A percentile compares a stretch with the other conserved stretches of the same genome.
phyloP scores from a whole-genome alignment of 208 protist genomes.

The Polymyxa betae region DNA sequence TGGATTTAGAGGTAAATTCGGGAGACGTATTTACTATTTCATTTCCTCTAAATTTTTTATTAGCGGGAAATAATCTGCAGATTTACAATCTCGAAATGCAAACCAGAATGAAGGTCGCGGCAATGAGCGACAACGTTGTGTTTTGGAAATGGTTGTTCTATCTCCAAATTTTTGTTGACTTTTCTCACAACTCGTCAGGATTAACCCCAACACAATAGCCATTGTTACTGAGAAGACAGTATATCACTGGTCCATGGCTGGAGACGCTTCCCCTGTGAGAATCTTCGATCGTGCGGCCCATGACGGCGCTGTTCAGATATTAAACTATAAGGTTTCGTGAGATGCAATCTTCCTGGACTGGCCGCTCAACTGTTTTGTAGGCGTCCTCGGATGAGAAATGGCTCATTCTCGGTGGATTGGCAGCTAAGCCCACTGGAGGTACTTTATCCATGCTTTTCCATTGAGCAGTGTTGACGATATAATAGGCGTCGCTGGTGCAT shows the following conservation, averaged over 20 bases:
- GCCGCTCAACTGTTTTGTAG: background rate
- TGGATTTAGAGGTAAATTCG: constrained; percentile 83
- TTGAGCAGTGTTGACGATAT: no score
- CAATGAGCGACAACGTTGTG: constrained; percentile 87
- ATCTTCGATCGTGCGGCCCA: constrained; percentile 91
- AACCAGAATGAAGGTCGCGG: constrained; percentile 88
- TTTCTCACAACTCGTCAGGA: constrained; percentile 63
- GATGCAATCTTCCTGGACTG: constrained; percentile 71
- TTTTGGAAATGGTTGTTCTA: constrained; percentile 91
- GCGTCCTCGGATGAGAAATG: constrained; percentile 82
- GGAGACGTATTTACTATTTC: background rate
- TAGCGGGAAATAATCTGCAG: constrained; percentile 90
- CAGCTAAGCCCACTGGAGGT: constrained; percentile 43
- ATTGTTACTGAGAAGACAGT: constrained; percentile 90
- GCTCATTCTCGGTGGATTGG: constrained; percentile 77
- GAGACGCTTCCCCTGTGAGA: constrained; percentile 85
- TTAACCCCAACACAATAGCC: constrained; percentile 88
- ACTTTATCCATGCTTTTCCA: constrained; percentile 56
- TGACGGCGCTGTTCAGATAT: constrained; percentile 87
- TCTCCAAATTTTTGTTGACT: background rate
- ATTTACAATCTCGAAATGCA: constrained; percentile 97
- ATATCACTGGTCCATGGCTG: constrained; percentile 96
- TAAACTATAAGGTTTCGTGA: constrained; percentile 92
- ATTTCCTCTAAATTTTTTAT: background rate
- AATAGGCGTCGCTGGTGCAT: constrained; percentile 49